Base-by-base conservation (phyloP, 805 yeast species). In the Pichia gijzeniarum region DNA sequence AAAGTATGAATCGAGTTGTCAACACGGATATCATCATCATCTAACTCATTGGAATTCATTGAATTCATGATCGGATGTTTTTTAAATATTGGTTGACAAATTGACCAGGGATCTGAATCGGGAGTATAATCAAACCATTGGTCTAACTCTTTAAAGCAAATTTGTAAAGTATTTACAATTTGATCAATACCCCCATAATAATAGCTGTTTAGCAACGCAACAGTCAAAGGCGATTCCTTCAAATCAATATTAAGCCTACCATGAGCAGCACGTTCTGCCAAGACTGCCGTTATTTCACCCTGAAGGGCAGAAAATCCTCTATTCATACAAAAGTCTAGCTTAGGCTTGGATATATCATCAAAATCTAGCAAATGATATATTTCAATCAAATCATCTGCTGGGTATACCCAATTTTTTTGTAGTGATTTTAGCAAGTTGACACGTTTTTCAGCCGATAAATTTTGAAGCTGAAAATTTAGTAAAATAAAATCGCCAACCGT, bases 401-500 rank as follows among this genome's bases (percentile, higher is more conserved):
- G 82, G 40, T 66, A 58, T 3, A 53, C 55, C 79, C 80, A 72
- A 14, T 59, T 47, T 3, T 57, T 53, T 10, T 53, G 48, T 36
- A 62, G 65, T 43, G 58, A 61, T 2, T 54, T 39, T 5, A 53
- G 45, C 5, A 59, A 31, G 5, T 42, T 40, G 3, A 33, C 22
- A 3, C 43, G 20, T 16, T 48, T 40, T 0, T 38, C 40, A 6
- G 35, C 19, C 4, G 57, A 49, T 5, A 62, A 49, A 40, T 67
- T 60, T 18, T 56, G 49, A 12, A 68, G 53, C 43, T 73, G 58
- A 38, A 69, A 68, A 14, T 68, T 51, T 49, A 81, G 52, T 5
- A 69, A 55, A 8, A 82, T 54, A 55, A 81, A 72, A 54, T 82
- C 89, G 2, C 85, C 88, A 21, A 82, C 82, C 0, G 80, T 68